Evolutionary conservation across 2,329 filamentous ascomycete genomes (phyloP).

Genomic region (Tolypocladium ophioglossoides): DNA sequence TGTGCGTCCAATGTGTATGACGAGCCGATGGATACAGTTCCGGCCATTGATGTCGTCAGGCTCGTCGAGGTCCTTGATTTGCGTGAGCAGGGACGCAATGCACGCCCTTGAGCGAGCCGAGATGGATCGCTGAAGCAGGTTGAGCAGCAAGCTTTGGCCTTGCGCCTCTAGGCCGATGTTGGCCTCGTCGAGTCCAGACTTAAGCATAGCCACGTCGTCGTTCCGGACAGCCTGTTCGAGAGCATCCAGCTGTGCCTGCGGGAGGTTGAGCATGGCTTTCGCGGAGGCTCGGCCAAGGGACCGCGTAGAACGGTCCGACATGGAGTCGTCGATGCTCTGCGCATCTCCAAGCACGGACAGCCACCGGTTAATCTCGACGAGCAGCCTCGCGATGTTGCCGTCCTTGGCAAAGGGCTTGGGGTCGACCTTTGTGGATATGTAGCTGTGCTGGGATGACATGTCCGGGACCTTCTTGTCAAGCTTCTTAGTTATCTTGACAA

Average conservation of each 20-base stretch:
- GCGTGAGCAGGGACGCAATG: slow-evolving; percentile 59
- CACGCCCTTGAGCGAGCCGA: slow-evolving; percentile 57
- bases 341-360: slow-evolving; percentile 71
- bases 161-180: slow-evolving; percentile 28
- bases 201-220: slow-evolving; percentile 51
- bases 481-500: slow-evolving; percentile 98
- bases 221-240: slow-evolving; percentile 62
- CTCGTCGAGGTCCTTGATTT: slow-evolving; percentile 66
- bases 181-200: slow-evolving; percentile 45
- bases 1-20: slow-evolving; percentile 85
- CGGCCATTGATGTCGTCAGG: slow-evolving; percentile 87
- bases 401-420: slow-evolving; percentile 79
- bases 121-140: slow-evolving; percentile 68
- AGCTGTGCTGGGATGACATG: slow-evolving; percentile 69
- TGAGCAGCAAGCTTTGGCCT: slow-evolving; percentile 61
- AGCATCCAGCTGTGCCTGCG: slow-evolving; percentile 56
- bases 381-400: slow-evolving; percentile 34
- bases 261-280: slow-evolving; percentile 62
- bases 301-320: slow-evolving; percentile 61
- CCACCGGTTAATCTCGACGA: slow-evolving; percentile 76
- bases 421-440: slow-evolving; percentile 85
- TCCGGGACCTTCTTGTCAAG: slow-evolving; percentile 86
- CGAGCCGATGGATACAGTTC: slow-evolving; percentile 84
- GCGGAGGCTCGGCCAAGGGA: slow-evolving; percentile 70
- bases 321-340: slow-evolving; percentile 64